Base-by-base conservation (phyloP, 495 filamentous ascomycete genomes). In the Aspergillus avenaceus region DNA sequence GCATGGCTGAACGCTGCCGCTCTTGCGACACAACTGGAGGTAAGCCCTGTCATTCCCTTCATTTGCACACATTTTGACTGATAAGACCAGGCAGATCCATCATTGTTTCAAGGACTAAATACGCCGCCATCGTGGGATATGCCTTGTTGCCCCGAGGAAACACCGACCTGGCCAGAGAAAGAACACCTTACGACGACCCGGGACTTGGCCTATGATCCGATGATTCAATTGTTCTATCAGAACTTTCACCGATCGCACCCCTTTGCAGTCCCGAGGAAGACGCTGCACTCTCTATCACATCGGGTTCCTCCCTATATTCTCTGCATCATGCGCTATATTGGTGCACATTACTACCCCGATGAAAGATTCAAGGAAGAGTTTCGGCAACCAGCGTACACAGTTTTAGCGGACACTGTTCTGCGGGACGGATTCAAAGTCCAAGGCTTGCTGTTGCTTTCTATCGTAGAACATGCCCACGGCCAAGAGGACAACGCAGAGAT, bases 231-330 rank as follows among this genome's bases (percentile, higher is more conserved):
- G 8, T 85, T 79, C 57, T 85, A 80, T 62, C 63, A 71, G 36
- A 78, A 81, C 65, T 91, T 91, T 59, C 81, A 89, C 54, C 72
- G 73, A 3, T 76, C 80, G 3, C 88, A 92, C 59, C 88, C 88
- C 0, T 79, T 89, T 53, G 64, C 81, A 4, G 56, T 82, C 1
- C 81, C 81, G 4, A 66, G 68, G 23, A 52, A 63, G 31, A 66
- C 65, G 44, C 70, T 81, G 18, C 63, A 81, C 43, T 72, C 66
- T 1, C 42, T 58, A 3, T 19, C 23, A 13, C 26, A 51, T 9
- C 41, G 53, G 3, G 45, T 67, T 12, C 70, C 71, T 2, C 29
- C 46, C 13, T 66, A 63, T 24, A 34, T 80, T 9, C 45, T 83
- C 36, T 73, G 84, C 22, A 84, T 84, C 21, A 87, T 90, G 66